Percentiles rank a stretch among this genome's conserved stretches.
These are phyloP conservation scores for Cucurbita pepo DNA, from an alignment of 306 rosid genomes.

Conservation along the genomic window DNA sequence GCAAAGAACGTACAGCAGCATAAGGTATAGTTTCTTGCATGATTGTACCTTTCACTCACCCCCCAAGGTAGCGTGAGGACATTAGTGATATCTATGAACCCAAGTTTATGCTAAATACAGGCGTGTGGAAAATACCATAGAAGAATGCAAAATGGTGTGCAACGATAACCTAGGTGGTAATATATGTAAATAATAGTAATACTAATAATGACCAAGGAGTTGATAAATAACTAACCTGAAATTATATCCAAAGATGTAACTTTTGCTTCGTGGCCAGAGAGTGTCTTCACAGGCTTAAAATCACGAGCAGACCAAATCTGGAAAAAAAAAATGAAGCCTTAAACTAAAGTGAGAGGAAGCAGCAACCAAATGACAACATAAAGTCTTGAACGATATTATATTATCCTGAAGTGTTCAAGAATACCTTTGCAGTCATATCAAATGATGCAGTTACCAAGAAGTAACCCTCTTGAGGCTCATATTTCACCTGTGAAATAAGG, in stretches of 20 bases:
- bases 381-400: background rate
- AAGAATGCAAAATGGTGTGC: no score
- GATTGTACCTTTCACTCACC: no score
- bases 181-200: background rate
- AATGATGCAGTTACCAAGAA: slow-evolving; percentile 81
- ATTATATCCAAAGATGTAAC: slow-evolving; percentile 68
- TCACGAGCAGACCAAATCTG: slow-evolving; percentile 95
- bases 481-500: slow-evolving; percentile 80
- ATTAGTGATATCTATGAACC: no score
- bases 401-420: background rate
- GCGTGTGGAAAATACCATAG: no score
- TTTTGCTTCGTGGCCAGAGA: slow-evolving; percentile 87
- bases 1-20: background rate
- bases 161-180: background rate
- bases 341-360: background rate
- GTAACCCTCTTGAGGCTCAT: slow-evolving; percentile 94
- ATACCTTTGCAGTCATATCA: slow-evolving; percentile 93
- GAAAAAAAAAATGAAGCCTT: slow-evolving; percentile 3
- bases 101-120: no score
- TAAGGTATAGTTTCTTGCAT: background rate
- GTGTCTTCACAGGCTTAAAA: slow-evolving; percentile 81
- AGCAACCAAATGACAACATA: background rate
- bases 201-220: background rate
- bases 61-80: no score
- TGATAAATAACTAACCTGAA: slow-evolving; percentile 32